Conservation (phyloP, 495 filamentous ascomycete species). For the Ramalina intermedia region DNA sequence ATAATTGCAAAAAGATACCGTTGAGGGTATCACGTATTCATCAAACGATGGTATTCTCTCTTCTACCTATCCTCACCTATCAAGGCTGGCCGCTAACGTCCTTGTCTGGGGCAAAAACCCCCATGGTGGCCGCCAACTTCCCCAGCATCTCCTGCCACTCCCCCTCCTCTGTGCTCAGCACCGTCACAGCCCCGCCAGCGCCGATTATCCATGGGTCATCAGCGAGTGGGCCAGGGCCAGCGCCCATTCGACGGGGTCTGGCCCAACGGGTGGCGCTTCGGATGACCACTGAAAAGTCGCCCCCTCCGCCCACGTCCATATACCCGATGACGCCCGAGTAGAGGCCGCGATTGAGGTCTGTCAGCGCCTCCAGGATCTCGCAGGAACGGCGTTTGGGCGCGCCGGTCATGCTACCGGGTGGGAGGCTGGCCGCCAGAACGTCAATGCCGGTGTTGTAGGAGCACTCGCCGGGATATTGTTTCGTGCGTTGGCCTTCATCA, state of each 20-base stretch:
- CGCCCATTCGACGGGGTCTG: conserved; percentile 6
- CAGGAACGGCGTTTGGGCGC: conserved; percentile 85
- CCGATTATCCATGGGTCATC: conserved; percentile 55
- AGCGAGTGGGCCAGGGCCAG: neutral
- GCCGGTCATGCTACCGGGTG: conserved; percentile 89
- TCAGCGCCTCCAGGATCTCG: conserved; percentile 58
- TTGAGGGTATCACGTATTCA: too few species aligned
- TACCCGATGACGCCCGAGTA: conserved; percentile 88
- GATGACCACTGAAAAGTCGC: conserved; percentile 82
- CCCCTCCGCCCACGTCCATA: conserved; percentile 68
- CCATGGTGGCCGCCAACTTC: conserved; percentile 57
- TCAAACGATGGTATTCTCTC: too few species aligned
- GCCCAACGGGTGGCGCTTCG: conserved; percentile 59
- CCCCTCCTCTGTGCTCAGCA: conserved; percentile 55
- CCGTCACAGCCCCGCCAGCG: conserved; percentile 79
- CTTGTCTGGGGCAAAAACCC: conserved; percentile 23
- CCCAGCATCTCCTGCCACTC: conserved; percentile 88
- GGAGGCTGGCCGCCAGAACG: conserved; percentile 61
- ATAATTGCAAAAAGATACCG: too few species aligned
- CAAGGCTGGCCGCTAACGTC: neutral
- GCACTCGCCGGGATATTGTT: neutral
- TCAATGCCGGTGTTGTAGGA: conserved; percentile 45
- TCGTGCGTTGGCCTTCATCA: neutral
- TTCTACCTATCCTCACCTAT: too few species aligned
- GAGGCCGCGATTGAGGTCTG: conserved; percentile 54